A percentile compares a stretch with the other conserved stretches of the same genome.
Conservation (phyloP, 345 rosid genomes). For the Pelargonium nanum region DNA sequence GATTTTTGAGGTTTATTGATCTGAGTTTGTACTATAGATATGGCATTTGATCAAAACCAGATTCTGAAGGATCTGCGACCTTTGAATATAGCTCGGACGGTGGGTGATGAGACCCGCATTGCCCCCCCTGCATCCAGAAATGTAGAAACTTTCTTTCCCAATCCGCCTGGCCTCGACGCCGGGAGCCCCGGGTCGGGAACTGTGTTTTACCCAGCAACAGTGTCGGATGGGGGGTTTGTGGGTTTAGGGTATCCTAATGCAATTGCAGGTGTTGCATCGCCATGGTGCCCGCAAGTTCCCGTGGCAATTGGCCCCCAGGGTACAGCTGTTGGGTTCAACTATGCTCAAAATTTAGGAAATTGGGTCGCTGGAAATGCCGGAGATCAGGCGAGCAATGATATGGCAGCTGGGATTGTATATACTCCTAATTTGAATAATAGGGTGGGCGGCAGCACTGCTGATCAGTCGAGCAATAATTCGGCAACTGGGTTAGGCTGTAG, state of each 20-base stretch:
- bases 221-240: slow-evolving; percentile 33
- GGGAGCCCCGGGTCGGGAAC: slow-evolving; percentile 31
- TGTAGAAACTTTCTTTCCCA: slow-evolving; percentile 23
- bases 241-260: slow-evolving; percentile 36
- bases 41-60: slow-evolving; percentile 59
- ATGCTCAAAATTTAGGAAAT: slow-evolving; percentile 24
- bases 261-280: slow-evolving; percentile 14
- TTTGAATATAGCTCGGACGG: slow-evolving; percentile 24
- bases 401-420: slow-evolving; percentile 4
- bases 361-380: slow-evolving; percentile 15
- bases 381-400: slow-evolving; percentile 2
- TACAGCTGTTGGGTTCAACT: slow-evolving; percentile 23
- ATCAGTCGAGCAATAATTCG: not conserved
- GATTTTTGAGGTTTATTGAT: not conserved
- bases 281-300: slow-evolving; percentile 30
- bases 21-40: slow-evolving; percentile 7
- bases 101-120: slow-evolving; percentile 43
- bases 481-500: not conserved
- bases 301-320: slow-evolving; percentile 23
- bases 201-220: slow-evolving; percentile 32
- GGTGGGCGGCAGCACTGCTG: not conserved
- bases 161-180: slow-evolving; percentile 15
- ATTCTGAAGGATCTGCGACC: slow-evolving; percentile 41
- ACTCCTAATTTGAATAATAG: slow-evolving; percentile 5
- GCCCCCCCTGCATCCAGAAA: slow-evolving; percentile 20